Conservation (phyloP, 768 basidiomycete species). For the Mycena maculata region DNA sequence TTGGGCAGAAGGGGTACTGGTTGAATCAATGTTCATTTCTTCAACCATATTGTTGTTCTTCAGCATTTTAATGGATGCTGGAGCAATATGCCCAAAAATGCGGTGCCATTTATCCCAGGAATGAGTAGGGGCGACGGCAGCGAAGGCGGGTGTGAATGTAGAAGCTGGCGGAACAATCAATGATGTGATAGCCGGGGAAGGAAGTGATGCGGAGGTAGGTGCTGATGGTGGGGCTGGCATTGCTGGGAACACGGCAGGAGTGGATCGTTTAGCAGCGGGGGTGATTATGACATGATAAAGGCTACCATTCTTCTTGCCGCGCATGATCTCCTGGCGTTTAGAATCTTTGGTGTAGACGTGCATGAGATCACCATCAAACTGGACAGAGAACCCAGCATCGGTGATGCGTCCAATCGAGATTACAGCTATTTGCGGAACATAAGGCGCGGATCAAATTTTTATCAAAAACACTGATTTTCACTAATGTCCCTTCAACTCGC, state of each 20-base stretch:
- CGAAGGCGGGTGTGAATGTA: conserved; percentile 7
- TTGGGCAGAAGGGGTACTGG: conserved; percentile 21
- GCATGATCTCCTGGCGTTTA: conserved; percentile 10
- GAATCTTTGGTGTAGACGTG: conserved; percentile 20
- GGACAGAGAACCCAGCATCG: conserved; percentile 15
- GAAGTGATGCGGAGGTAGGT: background rate
- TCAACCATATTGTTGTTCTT: conserved; percentile 34
- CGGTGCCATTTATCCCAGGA: conserved; percentile 2
- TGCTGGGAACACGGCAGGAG: background rate
- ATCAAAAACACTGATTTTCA: too few relatives aligned
- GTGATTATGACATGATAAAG: conserved; percentile 24
- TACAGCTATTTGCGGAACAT: too few relatives aligned
- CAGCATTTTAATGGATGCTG: conserved; percentile 33
- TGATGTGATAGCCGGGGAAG: background rate
- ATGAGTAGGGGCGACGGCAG: conserved; percentile 10
- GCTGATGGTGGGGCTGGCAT: background rate
- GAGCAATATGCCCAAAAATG: background rate
- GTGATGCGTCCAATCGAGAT: conserved; percentile 31
- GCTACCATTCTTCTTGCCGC: conserved; percentile 6
- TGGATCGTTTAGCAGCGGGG: background rate
- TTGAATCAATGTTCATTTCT: conserved; percentile 33
- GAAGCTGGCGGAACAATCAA: background rate
- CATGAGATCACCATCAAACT: conserved; percentile 27
- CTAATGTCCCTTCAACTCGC: too few relatives aligned
- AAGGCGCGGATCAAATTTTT: too few relatives aligned